Evolutionary conservation across 768 basidiomycete species (phyloP), one percentile per base, ranked within the genome.

Genomic region (Pulveroboletus ravenelii): DNA sequence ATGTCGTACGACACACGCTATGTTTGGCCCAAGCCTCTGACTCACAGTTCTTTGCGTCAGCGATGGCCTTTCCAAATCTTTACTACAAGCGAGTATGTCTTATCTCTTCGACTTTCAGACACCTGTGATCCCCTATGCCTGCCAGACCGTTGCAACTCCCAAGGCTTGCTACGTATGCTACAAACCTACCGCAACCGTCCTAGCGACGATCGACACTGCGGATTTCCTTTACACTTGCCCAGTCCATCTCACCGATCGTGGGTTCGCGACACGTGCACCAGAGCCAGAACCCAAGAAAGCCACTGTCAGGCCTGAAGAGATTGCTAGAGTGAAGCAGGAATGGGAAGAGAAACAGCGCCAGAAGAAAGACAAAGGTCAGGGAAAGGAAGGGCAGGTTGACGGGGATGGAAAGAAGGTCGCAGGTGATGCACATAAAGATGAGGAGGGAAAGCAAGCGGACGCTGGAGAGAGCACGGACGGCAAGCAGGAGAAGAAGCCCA

Each of bases 141-240:
- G 6, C 48, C 64, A 94, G 91, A 81, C 84, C 38, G 81, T 84
- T 47, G 91, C 77, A 30, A 93, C 92, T 2, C 71, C 85, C 8
- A 85, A 81, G 66, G 76, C 86, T 15, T 96, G 89, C 62, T 89
- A 76, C 66, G 72, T 87, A 43, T 91, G 93, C 73, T 79, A 77
- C 66, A 83, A 85, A 61, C 87, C 88, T 8, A 91, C 92, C 0
- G 81, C 79, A 17, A 88, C 80, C 12, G 93, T 94, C 29, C 81
- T 96, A 18, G 88, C 92, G 18, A 95, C 92, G 3, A 71, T 85
- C 54, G 82, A 89, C 62, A 84, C 87, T 9, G 73, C 79, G 10
- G 94, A 96, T 68, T 96, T 93, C 64, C 49, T 97, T 30, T 96
- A 95, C 66, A 78, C 82, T 0, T 97, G 94, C 62, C 77, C 81